Percentiles rank a stretch among this genome's conserved stretches.
These are phyloP conservation scores for Emydomyces testavorans DNA, from an alignment of 2,329 filamentous ascomycete species.

Conservation along the genomic window DNA sequence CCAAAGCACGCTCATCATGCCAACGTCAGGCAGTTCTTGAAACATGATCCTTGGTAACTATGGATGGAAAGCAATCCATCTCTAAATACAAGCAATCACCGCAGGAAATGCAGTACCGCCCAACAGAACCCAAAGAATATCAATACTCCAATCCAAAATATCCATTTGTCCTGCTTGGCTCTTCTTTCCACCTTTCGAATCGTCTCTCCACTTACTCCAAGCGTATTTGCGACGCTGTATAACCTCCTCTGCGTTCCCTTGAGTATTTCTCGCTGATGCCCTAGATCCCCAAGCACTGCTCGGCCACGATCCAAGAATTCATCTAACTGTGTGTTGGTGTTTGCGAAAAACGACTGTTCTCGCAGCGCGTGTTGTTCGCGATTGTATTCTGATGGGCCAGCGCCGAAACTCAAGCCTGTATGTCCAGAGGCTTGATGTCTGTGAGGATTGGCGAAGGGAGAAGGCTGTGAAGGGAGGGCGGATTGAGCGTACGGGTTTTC, in stretches of 20 bases:
- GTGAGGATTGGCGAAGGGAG: constrained; percentile 31
- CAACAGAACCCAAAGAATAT: constrained; percentile 88
- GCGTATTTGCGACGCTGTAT: constrained; percentile 85
- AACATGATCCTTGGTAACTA: no score
- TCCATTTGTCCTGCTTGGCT: constrained; percentile 94
- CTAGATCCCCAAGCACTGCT: constrained; percentile 77
- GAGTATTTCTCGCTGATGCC: constrained; percentile 82
- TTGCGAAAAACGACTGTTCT: constrained; percentile 77
- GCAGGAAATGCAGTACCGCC: constrained; percentile 73
- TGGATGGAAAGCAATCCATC: background rate
- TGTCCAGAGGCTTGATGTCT: constrained; percentile 22
- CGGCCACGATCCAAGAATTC: constrained; percentile 88
- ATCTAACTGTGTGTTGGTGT: constrained; percentile 74
- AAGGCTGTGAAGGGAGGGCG: constrained; percentile 32
- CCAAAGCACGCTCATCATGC: background rate
- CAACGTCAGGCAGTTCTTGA: background rate
- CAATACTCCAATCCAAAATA: constrained; percentile 78
- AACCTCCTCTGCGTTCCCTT: constrained; percentile 86
- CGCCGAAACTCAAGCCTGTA: constrained; percentile 37
- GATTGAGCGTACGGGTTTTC: constrained; percentile 83
- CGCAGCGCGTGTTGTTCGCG: constrained; percentile 74
- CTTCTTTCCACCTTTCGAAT: constrained; percentile 92
- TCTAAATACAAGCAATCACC: constrained; percentile 37
- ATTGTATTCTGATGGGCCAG: constrained; percentile 44
- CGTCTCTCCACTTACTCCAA: constrained; percentile 88